phyloP scores from a whole-genome alignment of 2,329 filamentous ascomycete species.

The Colletotrichum theobromicola region DNA sequence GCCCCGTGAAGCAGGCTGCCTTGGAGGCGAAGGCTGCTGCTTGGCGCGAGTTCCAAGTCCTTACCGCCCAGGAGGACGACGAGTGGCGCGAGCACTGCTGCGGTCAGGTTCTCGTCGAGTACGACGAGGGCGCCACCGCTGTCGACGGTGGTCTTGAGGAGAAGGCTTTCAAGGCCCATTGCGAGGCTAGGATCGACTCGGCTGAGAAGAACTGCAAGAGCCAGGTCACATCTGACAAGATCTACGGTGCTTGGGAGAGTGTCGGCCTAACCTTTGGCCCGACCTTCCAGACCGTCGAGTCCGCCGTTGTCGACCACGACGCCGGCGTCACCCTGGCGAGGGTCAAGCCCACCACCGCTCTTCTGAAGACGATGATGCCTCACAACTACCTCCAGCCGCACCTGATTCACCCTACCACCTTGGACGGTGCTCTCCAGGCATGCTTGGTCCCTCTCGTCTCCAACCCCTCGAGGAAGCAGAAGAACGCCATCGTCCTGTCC shows the following conservation, averaged over 20 bases:
- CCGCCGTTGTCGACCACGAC: conserved; percentile 9
- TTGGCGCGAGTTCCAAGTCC: neutral
- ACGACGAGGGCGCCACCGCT: neutral
- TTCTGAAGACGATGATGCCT: conserved; percentile 13
- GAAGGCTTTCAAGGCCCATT: neutral
- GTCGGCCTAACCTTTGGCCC: conserved; percentile 23
- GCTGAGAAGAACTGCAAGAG: neutral
- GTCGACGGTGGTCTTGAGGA: neutral
- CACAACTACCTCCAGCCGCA: conserved; percentile 9
- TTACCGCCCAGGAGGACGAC: neutral
- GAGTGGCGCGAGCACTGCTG: neutral
- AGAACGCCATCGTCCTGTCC: conserved; percentile 8
- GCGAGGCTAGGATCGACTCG: neutral
- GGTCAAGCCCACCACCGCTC: neutral
- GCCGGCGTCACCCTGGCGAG: neutral
- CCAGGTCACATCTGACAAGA: neutral
- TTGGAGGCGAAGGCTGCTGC: neutral
- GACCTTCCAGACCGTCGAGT: conserved; percentile 19
- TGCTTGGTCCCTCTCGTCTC: conserved; percentile 5
- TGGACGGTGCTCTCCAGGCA: conserved; percentile 17
- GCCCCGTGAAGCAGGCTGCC: neutral
- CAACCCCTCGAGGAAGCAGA: neutral
- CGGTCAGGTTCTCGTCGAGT: neutral
- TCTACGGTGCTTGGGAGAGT: conserved; percentile 21
- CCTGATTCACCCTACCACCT: conserved; percentile 17